A percentile compares a stretch with the other conserved stretches of the same genome.
phyloP scores from a whole-genome alignment of 2,329 filamentous ascomycete genomes.

The Fusarium subtropicale region DNA sequence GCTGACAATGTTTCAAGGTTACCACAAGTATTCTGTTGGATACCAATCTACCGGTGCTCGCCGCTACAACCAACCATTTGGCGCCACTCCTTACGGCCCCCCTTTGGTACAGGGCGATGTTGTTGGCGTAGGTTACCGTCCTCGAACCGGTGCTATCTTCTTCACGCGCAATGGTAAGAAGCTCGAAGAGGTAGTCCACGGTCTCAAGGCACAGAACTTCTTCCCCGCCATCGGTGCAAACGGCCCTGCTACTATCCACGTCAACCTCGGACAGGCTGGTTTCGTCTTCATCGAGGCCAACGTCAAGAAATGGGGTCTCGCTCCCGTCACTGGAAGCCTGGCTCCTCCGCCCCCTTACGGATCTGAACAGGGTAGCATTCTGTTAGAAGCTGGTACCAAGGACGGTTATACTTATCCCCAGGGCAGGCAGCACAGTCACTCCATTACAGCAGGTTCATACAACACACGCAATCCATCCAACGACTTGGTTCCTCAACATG shows the following conservation, averaged over 20 bases:
- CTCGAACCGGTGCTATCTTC: slow-evolving; percentile 93
- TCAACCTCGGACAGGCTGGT: slow-evolving; percentile 97
- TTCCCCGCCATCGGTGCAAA: slow-evolving; percentile 98
- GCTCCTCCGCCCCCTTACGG: slow-evolving; percentile 97
- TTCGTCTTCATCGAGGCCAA: slow-evolving; percentile 99
- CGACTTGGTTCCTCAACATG: slow-evolving; percentile 71
- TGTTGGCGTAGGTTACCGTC: slow-evolving; percentile 93
- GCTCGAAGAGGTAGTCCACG: slow-evolving; percentile 92
- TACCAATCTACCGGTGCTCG: slow-evolving; percentile 90
- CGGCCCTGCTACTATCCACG: slow-evolving; percentile 90
- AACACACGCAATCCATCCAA: slow-evolving; percentile 58
- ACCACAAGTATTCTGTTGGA: slow-evolving; percentile 91
- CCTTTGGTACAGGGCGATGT: slow-evolving; percentile 93
- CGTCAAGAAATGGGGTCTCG: slow-evolving; percentile 99
- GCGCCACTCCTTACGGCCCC: slow-evolving; percentile 81
- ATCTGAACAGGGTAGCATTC: slow-evolving; percentile 94
- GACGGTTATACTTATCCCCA: slow-evolving; percentile 63
- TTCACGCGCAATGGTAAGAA: slow-evolving; percentile 99
- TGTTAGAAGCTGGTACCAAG: slow-evolving; percentile 85
- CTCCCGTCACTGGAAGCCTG: slow-evolving; percentile 93
- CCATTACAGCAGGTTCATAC: slow-evolving; percentile 53
- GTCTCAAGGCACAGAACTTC: slow-evolving; percentile 94
- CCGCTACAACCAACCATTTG: slow-evolving; percentile 93
- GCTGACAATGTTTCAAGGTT: slow-evolving; percentile 64
- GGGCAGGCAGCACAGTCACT: slow-evolving; percentile 61